Conservation (phyloP, 2,329 filamentous ascomycete genomes). For the Cladosporium sp. region DNA sequence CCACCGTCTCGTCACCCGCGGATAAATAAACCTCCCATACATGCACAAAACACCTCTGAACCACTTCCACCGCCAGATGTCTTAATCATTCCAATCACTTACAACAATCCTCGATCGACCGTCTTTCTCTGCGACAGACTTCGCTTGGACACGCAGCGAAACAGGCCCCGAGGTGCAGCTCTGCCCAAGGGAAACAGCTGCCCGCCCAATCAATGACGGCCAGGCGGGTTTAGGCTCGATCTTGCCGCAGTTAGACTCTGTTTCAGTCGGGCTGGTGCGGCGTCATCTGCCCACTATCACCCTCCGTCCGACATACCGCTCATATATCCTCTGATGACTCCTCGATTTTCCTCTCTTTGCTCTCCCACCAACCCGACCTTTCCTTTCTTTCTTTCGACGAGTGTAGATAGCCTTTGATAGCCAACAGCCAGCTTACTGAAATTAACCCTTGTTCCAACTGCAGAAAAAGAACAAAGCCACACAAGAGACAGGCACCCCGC, state of each 20-base stretch:
- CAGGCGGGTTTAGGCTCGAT: not conserved
- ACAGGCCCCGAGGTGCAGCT: conserved; percentile 10
- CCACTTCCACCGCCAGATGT: not conserved
- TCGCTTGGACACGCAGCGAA: conserved; percentile 5
- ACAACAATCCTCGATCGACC: not conserved
- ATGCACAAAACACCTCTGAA: not conserved
- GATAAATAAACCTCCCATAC: no score
- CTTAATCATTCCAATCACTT: not conserved
- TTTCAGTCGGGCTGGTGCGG: conserved; percentile 11
- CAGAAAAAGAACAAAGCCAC: conserved; percentile 18
- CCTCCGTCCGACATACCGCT: conserved; percentile 18
- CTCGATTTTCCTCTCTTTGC: conserved; percentile 7
- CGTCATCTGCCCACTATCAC: conserved; percentile 15
- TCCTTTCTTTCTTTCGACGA: conserved; percentile 13
- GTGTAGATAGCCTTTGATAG: conserved; percentile 26
- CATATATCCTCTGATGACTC: conserved; percentile 14
- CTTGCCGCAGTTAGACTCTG: conserved; percentile 8
- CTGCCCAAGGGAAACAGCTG: conserved; percentile 11
- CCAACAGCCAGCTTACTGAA: conserved; percentile 16
- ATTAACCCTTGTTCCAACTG: conserved; percentile 10
- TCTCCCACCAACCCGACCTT: not conserved
- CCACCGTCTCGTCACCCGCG: not conserved
- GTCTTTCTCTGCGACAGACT: not conserved
- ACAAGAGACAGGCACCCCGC: conserved; percentile 13
- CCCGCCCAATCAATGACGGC: conserved; percentile 5